Evolutionary conservation across 1,139 yeast species (phyloP), one percentile per base, ranked within the genome.

Genomic region (Sugiyamaella japonica): DNA sequence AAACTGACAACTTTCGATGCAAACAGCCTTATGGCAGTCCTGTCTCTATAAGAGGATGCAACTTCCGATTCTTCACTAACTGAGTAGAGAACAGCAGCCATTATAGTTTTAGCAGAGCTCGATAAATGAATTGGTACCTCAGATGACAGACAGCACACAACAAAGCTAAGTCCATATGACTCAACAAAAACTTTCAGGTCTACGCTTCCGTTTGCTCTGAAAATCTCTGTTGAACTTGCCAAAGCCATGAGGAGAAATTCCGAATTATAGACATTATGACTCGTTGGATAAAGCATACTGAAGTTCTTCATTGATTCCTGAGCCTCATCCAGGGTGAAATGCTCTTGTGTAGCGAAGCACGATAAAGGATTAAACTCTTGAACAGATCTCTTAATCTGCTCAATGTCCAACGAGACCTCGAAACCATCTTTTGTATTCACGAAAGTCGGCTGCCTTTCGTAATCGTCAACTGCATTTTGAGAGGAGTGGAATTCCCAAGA

Each of bases 401-500:
- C 73, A 60, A 80, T 82, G 61, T 81, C 81, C 50, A 89, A 65
- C 0, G 81, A 77, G 2, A 89, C 78, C 3, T 79, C 77, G 29
- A 84, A 70, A 0, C 81, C 82, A 36, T 76, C 80, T 34, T 69
- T 70, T 49, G 80, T 78, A 16, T 43, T 34, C 12, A 37, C 43
- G 45, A 56, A 56, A 3, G 53, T 36, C 10, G 54, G 52, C 7
- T 44, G 39, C 15, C 53, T 43, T 6, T 61, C 65, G 40, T 66
- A 61, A 20, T 66, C 67, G 40, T 65, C 66, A 5, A 57, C 56
- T 2, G 17, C 20, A 36, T 52, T 50, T 5, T 54, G 50, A 25
- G 56, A 48, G 9, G 80, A 77, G 10, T 74, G 67, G 50, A 85
- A 78, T 51, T 86, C 90, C 95, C 96, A 89, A 41, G 78, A 74